Conservation (phyloP, 2,329 filamentous ascomycete genomes). For the Botrytis elliptica region DNA sequence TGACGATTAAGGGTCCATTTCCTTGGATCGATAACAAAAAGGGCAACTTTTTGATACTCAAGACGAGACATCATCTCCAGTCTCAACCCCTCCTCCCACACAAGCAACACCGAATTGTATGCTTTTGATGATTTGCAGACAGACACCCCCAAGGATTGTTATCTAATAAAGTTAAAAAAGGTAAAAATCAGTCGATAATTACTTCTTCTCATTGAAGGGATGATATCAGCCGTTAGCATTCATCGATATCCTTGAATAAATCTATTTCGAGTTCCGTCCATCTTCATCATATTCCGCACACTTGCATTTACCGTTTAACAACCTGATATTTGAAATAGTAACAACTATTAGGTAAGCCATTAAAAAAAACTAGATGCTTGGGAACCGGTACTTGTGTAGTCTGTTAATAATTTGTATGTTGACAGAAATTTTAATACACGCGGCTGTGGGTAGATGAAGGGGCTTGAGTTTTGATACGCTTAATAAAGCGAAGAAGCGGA, state of each 20-base stretch:
- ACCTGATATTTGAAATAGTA: not conserved
- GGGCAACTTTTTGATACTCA: not conserved
- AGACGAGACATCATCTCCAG: not conserved
- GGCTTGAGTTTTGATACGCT: not conserved
- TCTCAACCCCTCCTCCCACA: not conserved
- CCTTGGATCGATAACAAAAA: conserved; percentile 2
- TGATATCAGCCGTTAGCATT: not conserved
- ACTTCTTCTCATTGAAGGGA: not conserved
- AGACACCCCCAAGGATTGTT: not conserved
- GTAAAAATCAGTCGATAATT: not conserved
- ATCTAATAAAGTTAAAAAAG: not conserved
- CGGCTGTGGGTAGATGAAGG: not conserved
- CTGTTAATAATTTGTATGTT: not conserved
- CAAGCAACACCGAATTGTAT: not conserved
- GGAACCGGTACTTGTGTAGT: not conserved
- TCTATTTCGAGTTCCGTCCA: not conserved
- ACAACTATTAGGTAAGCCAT: not conserved
- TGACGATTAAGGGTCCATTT: conserved; percentile 16
- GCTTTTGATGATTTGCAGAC: not conserved
- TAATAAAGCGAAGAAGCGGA: not conserved
- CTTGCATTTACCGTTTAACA: not conserved
- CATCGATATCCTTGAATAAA: not conserved
- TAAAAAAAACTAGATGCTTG: not conserved
- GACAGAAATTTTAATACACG: not conserved
- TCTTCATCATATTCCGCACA: not conserved